Evolutionary conservation across 192 early-diverging fungal species (phyloP).

Genomic region (Coemansia sp.): DNA sequence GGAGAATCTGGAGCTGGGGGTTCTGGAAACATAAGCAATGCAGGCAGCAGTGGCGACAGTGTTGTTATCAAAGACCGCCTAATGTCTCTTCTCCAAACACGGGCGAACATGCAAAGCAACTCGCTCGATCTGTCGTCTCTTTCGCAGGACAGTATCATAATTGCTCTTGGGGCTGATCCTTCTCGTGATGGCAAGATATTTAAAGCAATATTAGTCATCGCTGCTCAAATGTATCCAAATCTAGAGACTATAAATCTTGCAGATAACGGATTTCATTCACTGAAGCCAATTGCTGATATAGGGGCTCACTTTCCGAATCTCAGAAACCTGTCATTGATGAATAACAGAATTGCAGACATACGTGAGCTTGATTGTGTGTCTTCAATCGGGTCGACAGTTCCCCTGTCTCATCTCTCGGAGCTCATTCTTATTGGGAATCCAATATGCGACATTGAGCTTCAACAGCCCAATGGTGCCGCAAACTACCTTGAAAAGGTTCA

Average conservation of each 20-base stretch:
- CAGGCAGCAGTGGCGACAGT: conserved; percentile 33
- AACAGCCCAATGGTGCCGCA: conserved; percentile 24
- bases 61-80: conserved; percentile 33
- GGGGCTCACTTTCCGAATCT: conserved; percentile 41
- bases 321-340: conserved; percentile 45
- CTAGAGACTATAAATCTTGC: conserved; percentile 39
- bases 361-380: conserved; percentile 46
- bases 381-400: conserved; percentile 38
- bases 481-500: conserved; percentile 47
- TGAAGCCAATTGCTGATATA: conserved; percentile 39
- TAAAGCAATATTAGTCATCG: conserved; percentile 44
- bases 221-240: conserved; percentile 38
- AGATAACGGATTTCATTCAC: conserved; percentile 42
- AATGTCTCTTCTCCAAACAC: conserved; percentile 41
- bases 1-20: conserved; percentile 3
- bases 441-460: conserved; percentile 26
- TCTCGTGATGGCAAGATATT: conserved; percentile 46
- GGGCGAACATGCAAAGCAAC: conserved; percentile 39
- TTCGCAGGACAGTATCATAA: conserved; percentile 36
- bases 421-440: conserved; percentile 47
- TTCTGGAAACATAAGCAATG: background rate
- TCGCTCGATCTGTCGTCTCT: conserved; percentile 46
- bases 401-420: conserved; percentile 29
- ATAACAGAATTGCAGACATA: conserved; percentile 39
- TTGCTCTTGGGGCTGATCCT: conserved; percentile 36